A percentile compares a stretch with the other conserved stretches of the same genome.
These are phyloP conservation scores for Pythium brassicae DNA, from an alignment of 352 stramenopile genomes.

Conservation along the genomic window DNA sequence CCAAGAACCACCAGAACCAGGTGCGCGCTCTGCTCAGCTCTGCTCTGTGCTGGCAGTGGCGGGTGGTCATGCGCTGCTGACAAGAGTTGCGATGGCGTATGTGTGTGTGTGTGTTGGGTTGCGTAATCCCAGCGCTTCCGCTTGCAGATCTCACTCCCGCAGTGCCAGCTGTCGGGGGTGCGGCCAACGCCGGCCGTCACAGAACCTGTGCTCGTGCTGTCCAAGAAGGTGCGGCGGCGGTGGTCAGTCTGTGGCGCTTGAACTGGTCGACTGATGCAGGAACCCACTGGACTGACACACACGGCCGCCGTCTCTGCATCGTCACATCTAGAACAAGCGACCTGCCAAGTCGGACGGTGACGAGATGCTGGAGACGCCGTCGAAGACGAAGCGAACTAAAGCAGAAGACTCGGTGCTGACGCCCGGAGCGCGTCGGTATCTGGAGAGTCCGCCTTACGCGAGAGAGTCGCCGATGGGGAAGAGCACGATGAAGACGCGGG, in stretches of 20 bases:
- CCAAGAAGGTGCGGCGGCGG: constrained; percentile 43
- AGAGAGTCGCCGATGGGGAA: constrained; percentile 8
- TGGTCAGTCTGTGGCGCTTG: too few relatives aligned
- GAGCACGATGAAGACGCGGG: constrained; percentile 1
- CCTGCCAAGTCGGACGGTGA: constrained; percentile 44
- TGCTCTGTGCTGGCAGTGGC: neutral
- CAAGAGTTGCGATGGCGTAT: too few relatives aligned
- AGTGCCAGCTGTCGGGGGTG: constrained; percentile 24
- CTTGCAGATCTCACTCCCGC: constrained; percentile 44
- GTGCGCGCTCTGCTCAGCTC: too few relatives aligned
- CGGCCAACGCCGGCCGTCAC: constrained; percentile 30
- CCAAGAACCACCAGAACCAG: constrained; percentile 84
- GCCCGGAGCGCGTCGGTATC: neutral
- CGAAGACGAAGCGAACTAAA: constrained; percentile 47
- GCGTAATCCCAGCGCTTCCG: constrained; percentile 41
- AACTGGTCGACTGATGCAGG: too few relatives aligned
- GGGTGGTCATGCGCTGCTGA: too few relatives aligned
- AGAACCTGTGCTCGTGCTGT: constrained; percentile 53
- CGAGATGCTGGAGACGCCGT: constrained; percentile 21
- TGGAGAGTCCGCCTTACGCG: neutral
- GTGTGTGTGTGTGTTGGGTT: neutral
- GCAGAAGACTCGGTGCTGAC: constrained; percentile 7
- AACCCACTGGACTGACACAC: too few relatives aligned
- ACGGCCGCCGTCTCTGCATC: neutral
- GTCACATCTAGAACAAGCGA: constrained; percentile 51